Percentiles rank a stretch among this genome's conserved stretches.
Conservation (phyloP, 176 grass and related monocot species). For the Oryza brachyantha region DNA sequence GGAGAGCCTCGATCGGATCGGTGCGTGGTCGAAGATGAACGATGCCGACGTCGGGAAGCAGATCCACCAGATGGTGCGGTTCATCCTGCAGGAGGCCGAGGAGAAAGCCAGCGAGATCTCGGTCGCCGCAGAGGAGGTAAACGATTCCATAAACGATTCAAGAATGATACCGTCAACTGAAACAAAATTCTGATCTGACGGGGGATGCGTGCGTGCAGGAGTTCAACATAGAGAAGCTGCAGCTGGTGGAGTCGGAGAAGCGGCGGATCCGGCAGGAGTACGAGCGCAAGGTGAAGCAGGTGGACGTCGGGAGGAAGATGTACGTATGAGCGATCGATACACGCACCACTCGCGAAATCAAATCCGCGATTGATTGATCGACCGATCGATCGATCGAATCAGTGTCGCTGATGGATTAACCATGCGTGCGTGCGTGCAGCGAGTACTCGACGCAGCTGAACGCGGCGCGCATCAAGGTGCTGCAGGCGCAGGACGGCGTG, state of each 20-base stretch:
- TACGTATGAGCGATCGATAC: constrained; percentile 37
- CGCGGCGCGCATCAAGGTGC: constrained; percentile 76
- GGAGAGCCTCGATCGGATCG: not conserved
- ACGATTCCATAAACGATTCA: no score
- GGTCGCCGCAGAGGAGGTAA: constrained; percentile 72
- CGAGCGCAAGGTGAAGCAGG: constrained; percentile 81
- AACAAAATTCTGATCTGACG: not conserved
- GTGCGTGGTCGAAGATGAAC: constrained; percentile 68
- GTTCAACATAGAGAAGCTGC: constrained; percentile 87
- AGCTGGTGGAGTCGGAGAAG: constrained; percentile 75
- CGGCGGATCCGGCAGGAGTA: constrained; percentile 65
- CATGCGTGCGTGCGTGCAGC: constrained; percentile 12
- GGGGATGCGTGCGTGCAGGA: constrained; percentile 21
- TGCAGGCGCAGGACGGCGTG: constrained; percentile 72
- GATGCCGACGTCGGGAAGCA: constrained; percentile 76
- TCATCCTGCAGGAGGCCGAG: constrained; percentile 87
- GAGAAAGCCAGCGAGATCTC: constrained; percentile 89
- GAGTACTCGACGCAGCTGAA: constrained; percentile 82
- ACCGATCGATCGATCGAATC: no score
- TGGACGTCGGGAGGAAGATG: constrained; percentile 76
- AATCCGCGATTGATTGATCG: no score
- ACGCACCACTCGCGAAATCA: no score
- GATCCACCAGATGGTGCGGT: constrained; percentile 81
- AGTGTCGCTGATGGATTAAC: no score
- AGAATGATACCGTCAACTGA: no score